Evolutionary conservation across 1,284 basidiomycete genomes (phyloP).

Genomic region (Cryptococcus sp.): DNA sequence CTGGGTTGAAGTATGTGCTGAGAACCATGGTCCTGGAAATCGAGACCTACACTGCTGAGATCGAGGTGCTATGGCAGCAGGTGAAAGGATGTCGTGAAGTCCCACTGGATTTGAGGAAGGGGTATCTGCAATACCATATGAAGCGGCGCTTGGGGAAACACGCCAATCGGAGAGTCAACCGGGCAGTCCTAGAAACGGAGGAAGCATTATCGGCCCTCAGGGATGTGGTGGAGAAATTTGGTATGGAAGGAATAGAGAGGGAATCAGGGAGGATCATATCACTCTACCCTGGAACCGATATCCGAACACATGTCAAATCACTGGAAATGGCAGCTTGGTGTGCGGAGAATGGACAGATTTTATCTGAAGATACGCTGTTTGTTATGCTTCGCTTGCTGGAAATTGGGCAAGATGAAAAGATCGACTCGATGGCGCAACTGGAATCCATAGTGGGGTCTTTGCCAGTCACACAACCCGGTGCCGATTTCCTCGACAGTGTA

Average conservation of each 20-base stretch:
- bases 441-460: slow-evolving; percentile 1
- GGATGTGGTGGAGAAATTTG: slow-evolving; percentile 18
- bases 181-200: background rate
- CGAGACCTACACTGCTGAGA: background rate
- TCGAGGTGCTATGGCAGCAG: background rate
- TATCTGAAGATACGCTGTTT: slow-evolving; percentile 2
- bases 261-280: slow-evolving; percentile 7
- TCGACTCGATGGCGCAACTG: slow-evolving; percentile 4
- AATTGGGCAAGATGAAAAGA: background rate
- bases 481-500: background rate
- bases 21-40: background rate
- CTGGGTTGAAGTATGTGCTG: slow-evolving; percentile 11
- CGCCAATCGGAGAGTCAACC: background rate
- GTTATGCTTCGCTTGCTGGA: slow-evolving; percentile 7
- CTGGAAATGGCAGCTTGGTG: slow-evolving; percentile 8
- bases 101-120: slow-evolving; percentile 8
- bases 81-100: background rate
- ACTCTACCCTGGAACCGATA: background rate
- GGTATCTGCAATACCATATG: slow-evolving; percentile 9
- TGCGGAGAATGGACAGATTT: slow-evolving; percentile 1
- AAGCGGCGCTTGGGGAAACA: background rate
- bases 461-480: background rate
- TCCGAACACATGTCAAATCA: slow-evolving; percentile 1
- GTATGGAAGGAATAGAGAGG: slow-evolving; percentile 8
- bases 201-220: background rate